phyloP scores from a whole-genome alignment of 345 rosid genomes.

The Hevea brasiliensis region DNA sequence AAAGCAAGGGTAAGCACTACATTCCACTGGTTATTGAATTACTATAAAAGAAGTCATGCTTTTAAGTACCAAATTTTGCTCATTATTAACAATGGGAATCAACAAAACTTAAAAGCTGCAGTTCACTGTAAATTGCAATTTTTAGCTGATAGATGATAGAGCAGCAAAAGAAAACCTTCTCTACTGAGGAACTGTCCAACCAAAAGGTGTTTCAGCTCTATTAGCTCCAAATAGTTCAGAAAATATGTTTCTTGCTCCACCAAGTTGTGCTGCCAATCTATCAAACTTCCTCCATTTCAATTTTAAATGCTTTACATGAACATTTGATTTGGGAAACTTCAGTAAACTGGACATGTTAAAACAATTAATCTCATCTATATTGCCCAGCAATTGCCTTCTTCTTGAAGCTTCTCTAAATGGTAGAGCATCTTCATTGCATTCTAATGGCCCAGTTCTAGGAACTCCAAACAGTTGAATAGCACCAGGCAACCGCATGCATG shows the following conservation, averaged over 20 bases:
- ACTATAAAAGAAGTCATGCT: not conserved
- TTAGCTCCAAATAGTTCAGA: slow-evolving; percentile 53
- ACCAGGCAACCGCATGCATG: slow-evolving; percentile 65
- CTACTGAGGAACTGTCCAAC: slow-evolving; percentile 93
- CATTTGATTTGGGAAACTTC: slow-evolving; percentile 29
- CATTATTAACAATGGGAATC: not conserved
- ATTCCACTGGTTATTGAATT: not conserved
- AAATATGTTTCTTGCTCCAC: slow-evolving; percentile 78
- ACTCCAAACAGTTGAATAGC: slow-evolving; percentile 43
- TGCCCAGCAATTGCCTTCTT: slow-evolving; percentile 23
- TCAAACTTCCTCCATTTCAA: slow-evolving; percentile 82
- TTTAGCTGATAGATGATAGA: not conserved
- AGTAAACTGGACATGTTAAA: slow-evolving; percentile 36
- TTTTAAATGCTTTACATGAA: slow-evolving; percentile 44
- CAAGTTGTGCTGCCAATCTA: slow-evolving; percentile 53
- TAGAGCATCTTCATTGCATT: slow-evolving; percentile 29
- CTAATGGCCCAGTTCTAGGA: slow-evolving; percentile 35
- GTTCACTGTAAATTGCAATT: not conserved
- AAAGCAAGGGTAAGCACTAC: not conserved
- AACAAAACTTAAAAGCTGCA: not conserved
- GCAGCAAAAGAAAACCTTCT: slow-evolving; percentile 55
- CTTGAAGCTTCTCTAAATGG: slow-evolving; percentile 32
- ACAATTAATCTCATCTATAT: slow-evolving; percentile 31
- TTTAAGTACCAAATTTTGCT: not conserved
- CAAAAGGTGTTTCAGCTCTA: slow-evolving; percentile 76